A percentile compares a stretch with the other conserved stretches of the same genome.
phyloP scores from a whole-genome alignment of 305 asterid species.

The Solanum hybrid region DNA sequence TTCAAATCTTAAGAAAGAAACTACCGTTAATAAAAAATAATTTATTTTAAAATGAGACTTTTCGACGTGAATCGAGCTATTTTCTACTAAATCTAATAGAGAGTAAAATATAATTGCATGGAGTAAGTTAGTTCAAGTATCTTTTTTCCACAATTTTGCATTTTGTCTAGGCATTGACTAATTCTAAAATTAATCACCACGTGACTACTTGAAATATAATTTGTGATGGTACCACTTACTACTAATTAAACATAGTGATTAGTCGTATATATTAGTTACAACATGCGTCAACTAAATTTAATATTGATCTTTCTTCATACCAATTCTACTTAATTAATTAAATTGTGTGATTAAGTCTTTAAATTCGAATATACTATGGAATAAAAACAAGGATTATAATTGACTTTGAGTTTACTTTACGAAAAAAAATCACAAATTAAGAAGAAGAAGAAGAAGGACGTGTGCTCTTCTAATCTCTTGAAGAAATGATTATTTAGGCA shows the following conservation, averaged over 20 bases:
- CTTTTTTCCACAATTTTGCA: neutral
- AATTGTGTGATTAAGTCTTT: neutral
- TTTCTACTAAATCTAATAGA: neutral
- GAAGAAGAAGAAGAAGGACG: neutral
- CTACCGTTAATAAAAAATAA: fast-evolving
- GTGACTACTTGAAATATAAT: neutral
- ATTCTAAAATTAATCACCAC: neutral
- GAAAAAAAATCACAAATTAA: neutral
- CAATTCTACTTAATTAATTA: neutral
- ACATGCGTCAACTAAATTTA: neutral
- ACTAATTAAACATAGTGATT: neutral
- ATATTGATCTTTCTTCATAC: neutral
- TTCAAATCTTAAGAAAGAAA: neutral
- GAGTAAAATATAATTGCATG: neutral
- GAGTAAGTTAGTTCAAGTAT: neutral
- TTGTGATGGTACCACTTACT: neutral
- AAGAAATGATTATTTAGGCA: neutral
- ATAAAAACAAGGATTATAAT: neutral
- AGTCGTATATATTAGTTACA: neutral
- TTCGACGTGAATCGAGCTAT: neutral
- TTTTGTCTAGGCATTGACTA: neutral
- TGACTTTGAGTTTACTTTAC: neutral
- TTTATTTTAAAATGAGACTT: neutral
- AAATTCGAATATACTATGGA: neutral
- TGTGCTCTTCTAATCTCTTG: neutral